Evolutionary conservation across 129 eudicot genomes (phyloP).

Genomic region (Glebionis coronaria): DNA sequence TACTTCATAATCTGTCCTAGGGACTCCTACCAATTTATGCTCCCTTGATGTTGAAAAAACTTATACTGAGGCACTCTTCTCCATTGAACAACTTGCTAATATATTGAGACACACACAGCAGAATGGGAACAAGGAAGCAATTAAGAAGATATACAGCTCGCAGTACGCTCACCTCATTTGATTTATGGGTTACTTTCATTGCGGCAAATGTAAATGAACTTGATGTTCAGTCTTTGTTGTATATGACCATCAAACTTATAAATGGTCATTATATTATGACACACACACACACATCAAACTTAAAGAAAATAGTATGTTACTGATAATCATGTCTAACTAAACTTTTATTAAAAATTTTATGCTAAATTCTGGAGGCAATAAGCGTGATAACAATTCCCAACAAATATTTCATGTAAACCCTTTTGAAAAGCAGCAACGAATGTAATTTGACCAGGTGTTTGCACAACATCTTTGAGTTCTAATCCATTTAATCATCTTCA

Average conservation of each 20-base stretch:
- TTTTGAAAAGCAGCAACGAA: no score
- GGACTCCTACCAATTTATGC: slow-evolving; percentile 59
- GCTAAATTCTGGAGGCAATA: no score
- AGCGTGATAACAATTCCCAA: no score
- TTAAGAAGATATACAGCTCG: slow-evolving; percentile 77
- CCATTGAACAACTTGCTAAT: slow-evolving; percentile 62
- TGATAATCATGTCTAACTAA: no score
- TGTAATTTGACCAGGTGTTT: no score
- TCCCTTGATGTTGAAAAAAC: slow-evolving; percentile 76
- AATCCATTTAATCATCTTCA: no score
- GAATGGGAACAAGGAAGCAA: slow-evolving; percentile 68
- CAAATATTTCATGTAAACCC: no score
- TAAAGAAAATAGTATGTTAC: no score
- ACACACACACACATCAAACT: no score
- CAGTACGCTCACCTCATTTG: slow-evolving; percentile 74
- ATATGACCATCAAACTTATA: slow-evolving; percentile 55
- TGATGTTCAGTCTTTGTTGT: slow-evolving; percentile 55
- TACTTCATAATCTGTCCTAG: slow-evolving; percentile 28
- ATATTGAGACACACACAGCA: slow-evolving; percentile 50
- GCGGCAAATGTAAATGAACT: slow-evolving; percentile 46
- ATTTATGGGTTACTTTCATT: slow-evolving; percentile 79
- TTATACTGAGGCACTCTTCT: slow-evolving; percentile 49
- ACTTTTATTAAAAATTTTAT: no score
- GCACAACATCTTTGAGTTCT: no score
- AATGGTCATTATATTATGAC: no score